phyloP scores from a whole-genome alignment of 202 grass and related monocot species.

The Brachypodium distachyon region DNA sequence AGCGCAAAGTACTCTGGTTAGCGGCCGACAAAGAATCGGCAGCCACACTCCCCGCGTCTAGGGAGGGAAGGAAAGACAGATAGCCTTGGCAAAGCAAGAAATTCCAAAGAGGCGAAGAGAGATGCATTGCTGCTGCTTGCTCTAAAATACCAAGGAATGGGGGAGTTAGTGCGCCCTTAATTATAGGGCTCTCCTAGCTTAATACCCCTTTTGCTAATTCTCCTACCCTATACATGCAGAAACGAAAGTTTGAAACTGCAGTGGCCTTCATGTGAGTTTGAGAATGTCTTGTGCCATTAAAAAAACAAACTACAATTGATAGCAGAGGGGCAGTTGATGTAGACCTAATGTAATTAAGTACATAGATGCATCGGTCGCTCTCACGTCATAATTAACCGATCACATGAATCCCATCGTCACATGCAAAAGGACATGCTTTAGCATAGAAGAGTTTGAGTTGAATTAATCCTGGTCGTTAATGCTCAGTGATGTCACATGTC shows the following conservation, averaged over 20 bases:
- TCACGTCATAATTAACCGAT: constrained; percentile 34
- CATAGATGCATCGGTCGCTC: constrained; percentile 31
- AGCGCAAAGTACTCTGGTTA: constrained; percentile 33
- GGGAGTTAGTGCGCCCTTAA: constrained; percentile 45
- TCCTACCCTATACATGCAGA: constrained; percentile 28
- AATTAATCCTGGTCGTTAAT: constrained; percentile 15
- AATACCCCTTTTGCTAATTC: constrained; percentile 16
- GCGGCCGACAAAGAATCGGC: constrained; percentile 75
- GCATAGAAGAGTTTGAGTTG: constrained; percentile 6
- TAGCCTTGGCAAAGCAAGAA: constrained; percentile 37
- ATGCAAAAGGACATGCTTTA: constrained; percentile 17
- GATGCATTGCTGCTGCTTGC: constrained; percentile 32
- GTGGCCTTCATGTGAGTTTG: constrained; percentile 51
- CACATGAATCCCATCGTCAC: constrained; percentile 40
- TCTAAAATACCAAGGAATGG: constrained; percentile 49
- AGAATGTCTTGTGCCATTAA: constrained; percentile 14
- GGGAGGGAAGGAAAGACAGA: constrained; percentile 16
- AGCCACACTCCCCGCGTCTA: constrained; percentile 41
- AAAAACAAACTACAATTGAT: constrained; percentile 1
- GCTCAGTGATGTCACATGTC: constrained; percentile 14
- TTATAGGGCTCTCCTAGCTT: constrained; percentile 29
- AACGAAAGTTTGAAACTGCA: constrained; percentile 18
- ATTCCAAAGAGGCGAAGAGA: constrained; percentile 39
- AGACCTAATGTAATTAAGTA: constrained; percentile 16
- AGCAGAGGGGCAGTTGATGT: constrained; percentile 8